Evolutionary conservation across 331 rosid genomes (phyloP).

Genomic region (Malus hybrid): DNA sequence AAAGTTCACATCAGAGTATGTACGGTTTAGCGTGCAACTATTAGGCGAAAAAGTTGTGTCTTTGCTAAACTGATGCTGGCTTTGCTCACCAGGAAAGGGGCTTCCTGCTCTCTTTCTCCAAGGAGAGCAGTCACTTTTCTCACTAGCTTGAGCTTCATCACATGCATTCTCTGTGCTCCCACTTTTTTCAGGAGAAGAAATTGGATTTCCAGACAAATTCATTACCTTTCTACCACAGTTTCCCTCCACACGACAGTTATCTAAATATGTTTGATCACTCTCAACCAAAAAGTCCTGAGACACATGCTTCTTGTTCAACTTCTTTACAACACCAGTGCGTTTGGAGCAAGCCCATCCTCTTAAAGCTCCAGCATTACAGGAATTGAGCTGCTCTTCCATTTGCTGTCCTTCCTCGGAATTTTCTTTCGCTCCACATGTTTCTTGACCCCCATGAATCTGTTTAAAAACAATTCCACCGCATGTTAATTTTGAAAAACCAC

Average conservation of each 20-base stretch:
- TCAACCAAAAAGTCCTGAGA: conserved; percentile 12
- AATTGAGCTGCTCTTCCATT: conserved; percentile 26
- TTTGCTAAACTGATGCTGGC: conserved; percentile 12
- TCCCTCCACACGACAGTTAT: conserved; percentile 12
- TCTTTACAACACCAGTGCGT: conserved; percentile 36
- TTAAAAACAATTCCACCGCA: background rate
- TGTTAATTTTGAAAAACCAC: background rate
- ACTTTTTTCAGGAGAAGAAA: conserved; percentile 31
- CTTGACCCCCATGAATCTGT: conserved; percentile 23
- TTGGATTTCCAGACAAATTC: conserved; percentile 10
- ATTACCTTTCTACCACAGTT: conserved; percentile 10
- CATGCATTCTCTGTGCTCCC: conserved; percentile 14
- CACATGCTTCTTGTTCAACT: conserved; percentile 24
- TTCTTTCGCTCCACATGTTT: conserved; percentile 15
- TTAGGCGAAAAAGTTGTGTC: conserved; percentile 9
- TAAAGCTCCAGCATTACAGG: conserved; percentile 28
- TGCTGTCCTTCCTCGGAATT: conserved; percentile 12
- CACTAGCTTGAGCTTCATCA: conserved; percentile 19
- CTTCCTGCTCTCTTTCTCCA: conserved; percentile 27
- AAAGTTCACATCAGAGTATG: conserved; percentile 5
- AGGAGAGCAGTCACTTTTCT: conserved; percentile 20
- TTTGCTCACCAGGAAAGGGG: conserved; percentile 18
- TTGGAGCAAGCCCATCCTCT: conserved; percentile 48
- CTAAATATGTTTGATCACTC: conserved; percentile 15
- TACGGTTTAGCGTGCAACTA: conserved; percentile 9